Base-by-base conservation (phyloP, 345 rosid genomes). In the Gossypium stocksii region DNA sequence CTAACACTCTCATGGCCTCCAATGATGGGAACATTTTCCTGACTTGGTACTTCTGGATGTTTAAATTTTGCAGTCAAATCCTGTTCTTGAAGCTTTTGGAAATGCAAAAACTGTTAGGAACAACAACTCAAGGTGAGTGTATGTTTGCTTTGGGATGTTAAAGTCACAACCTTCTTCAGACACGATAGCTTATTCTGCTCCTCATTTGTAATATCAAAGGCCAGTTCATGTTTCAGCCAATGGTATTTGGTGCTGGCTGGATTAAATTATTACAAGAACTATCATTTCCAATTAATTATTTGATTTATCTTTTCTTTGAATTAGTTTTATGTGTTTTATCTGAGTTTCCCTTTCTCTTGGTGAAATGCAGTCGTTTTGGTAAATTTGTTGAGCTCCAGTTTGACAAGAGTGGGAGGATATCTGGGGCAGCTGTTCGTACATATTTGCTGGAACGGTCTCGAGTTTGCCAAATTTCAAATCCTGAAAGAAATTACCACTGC, bases 41-140 rank as follows among this genome's bases (percentile, higher is more conserved):
- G 57, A 77, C 52, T 72, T 77, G 74, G 63, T 74, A 64, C n/a
- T 75, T 80, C 66, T 80, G 79, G 58, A 77, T 81, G 63, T 73
- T 72, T 78, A 74, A 61, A 73, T 70, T 74, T 68, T 74, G 82
- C 91, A 96, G 99, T 96, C 99, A 73, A 96, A 96, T 87, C 99
- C 99, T 56, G 99, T 96, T 83, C 99, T 96, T 82, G 99, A 96
- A 93, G 97, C 99, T 77, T 96, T 96, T 87, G 99, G 99, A 38
- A 96, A 96, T 80, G 99, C 99, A 19, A 95, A 95, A 81, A 95
- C 99, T 78, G 96, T 95, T 52, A 89, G 99, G 86, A 95, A 95
- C 78, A 95, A 95, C 86, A 95, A 95, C 85, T 95, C 99, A 70
- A 95, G 99, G 99, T 93, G 80, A 78, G 79, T 67, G 6, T 56